Base-by-base conservation (phyloP, 1,284 basidiomycete species). In the Blastosporella zonata region DNA sequence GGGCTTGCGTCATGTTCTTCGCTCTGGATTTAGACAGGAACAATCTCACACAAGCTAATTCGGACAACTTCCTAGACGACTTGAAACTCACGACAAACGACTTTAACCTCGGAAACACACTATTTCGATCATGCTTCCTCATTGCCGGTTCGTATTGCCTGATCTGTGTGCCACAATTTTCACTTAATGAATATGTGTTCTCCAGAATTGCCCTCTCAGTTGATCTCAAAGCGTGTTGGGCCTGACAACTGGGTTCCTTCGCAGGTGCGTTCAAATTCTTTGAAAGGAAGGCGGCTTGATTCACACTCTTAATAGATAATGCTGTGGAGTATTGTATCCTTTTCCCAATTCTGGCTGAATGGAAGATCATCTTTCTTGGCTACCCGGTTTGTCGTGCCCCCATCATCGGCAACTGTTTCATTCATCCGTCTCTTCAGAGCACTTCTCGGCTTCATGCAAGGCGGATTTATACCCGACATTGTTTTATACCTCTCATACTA, bases 211-310 rank as follows among this genome's bases (percentile, higher is more conserved):
- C 85, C 86, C n/a, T 85, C 83, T 0, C 85, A 87, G 58, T 67
- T 88, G 12, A 64, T 89, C 22, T 85, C 82, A 17, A 88, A 87
- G 62, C 72, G 82, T 20, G 67, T 87, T 29, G 84, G 84, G 0
- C 82, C 83, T 0, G 85, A 88, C 64, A 67, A 78, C n/a, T 89
- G 83, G 83, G 76, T 88, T 52, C 84, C 84, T 1, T 75, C 69
- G 20, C 84, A 86, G 64, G 79, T 79, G 59, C 50, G 20, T 18
- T 2, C 6, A 22, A 17, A 5, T 3, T 18, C n/a, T 22, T 9
- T 5, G 17, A 8, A 18, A 27, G 3, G 25, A 28, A n/a, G 10
- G 43, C 20, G 55, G 2, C 43, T 15, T 7, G 17, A 37, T 33
- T 12, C 15, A 17, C 20, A 20, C 12, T 12, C 10, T 9, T 17